Percentiles rank a stretch among this genome's conserved stretches.
Conservation (phyloP, 164 flowering plant genomes). For the Chimonanthus salicifolius region DNA sequence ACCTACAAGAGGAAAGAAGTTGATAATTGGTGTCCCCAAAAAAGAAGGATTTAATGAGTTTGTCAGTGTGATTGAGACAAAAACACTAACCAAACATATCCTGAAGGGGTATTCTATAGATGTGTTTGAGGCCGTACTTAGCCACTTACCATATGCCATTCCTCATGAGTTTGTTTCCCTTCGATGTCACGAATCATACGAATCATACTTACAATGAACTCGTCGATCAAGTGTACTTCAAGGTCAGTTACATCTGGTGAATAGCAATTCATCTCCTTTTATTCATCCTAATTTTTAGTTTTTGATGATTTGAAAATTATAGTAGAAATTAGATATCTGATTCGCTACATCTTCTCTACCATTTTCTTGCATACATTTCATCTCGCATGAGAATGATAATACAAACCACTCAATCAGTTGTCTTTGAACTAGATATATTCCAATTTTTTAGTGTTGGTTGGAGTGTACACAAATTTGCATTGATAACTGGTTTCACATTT, state of each 20-base stretch:
- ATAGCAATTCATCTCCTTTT: too few species aligned
- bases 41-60: constrained; percentile 21
- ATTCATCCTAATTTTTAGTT: too few species aligned
- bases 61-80: constrained; percentile 13
- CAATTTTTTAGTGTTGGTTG: too few species aligned
- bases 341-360: too few species aligned
- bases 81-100: background rate
- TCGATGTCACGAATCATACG: constrained; percentile 7
- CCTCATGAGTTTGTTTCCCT: constrained; percentile 24
- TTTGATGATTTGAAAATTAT: too few species aligned
- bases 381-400: too few species aligned
- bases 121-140: constrained; percentile 15
- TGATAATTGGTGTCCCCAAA: constrained; percentile 34
- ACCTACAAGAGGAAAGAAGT: constrained; percentile 21
- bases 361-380: too few species aligned
- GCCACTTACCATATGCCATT: constrained; percentile 16
- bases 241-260: constrained; percentile 11
- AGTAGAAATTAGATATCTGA: too few species aligned
- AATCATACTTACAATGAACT: constrained; percentile 22
- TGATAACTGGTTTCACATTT: too few species aligned
- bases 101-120: constrained; percentile 25
- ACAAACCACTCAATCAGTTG: too few species aligned
- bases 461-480: too few species aligned
- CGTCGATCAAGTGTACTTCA: constrained; percentile 23
- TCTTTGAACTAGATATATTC: too few species aligned